phyloP scores from a whole-genome alignment of 2,329 filamentous ascomycete species.

The Apiospora rasikravindrae region DNA sequence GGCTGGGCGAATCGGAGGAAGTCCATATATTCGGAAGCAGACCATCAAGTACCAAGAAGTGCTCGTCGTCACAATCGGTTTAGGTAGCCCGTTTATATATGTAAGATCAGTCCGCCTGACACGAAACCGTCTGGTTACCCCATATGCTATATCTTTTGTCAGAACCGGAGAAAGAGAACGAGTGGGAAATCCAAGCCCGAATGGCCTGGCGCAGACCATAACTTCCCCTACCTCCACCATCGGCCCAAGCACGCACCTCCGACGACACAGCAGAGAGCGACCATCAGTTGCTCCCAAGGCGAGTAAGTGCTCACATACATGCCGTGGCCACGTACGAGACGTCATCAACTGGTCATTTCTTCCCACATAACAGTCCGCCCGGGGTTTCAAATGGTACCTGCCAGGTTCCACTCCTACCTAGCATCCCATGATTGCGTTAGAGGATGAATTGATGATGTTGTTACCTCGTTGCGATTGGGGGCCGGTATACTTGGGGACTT shows the following conservation, averaged over 20 bases:
- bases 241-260: not conserved
- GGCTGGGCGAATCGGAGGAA: not conserved
- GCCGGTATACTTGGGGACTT: not conserved
- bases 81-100: constrained; percentile 8
- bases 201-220: not conserved
- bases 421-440: not conserved
- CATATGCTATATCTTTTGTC: not conserved
- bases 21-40: not conserved
- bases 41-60: not conserved
- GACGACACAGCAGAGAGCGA: not conserved
- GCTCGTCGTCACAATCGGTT: not conserved
- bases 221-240: not conserved
- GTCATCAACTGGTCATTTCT: not conserved
- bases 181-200: not conserved
- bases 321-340: not conserved
- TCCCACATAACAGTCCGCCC: not conserved
- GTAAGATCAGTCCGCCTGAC: constrained; percentile 11
- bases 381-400: not conserved
- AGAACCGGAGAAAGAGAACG: not conserved
- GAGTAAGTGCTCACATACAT: not conserved
- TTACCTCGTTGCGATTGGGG: not conserved
- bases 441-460: not conserved
- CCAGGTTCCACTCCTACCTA: not conserved
- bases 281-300: not conserved
- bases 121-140: not conserved